phyloP scores from a whole-genome alignment of 2,329 filamentous ascomycete genomes.

The Phoma sp. region DNA sequence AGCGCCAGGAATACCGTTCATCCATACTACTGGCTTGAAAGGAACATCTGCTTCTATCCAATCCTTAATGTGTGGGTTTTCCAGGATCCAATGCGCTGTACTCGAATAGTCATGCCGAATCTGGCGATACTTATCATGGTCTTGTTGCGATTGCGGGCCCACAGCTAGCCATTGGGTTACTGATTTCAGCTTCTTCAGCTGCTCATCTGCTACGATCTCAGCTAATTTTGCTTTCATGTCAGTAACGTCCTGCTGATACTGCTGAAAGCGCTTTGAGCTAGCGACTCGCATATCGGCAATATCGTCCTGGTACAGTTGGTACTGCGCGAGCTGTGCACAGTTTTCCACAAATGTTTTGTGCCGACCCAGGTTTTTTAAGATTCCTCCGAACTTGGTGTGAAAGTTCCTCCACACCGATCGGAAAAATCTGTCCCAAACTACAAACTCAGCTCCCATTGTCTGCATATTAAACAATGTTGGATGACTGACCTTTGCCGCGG shows the following conservation, averaged over 20 bases:
- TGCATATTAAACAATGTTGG: too few species aligned
- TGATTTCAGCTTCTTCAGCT: constrained; percentile 19
- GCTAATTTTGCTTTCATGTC: constrained; percentile 17
- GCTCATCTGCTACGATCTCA: constrained; percentile 16
- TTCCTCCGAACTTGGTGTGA: constrained; percentile 36
- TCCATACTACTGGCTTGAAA: constrained; percentile 21
- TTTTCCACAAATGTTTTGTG: constrained; percentile 38
- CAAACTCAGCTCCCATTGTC: too few species aligned
- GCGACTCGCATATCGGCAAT: too few species aligned
- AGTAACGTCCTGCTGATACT: not conserved
- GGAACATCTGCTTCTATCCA: constrained; percentile 25
- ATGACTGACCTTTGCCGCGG: constrained; percentile 26
- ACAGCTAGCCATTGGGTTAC: constrained; percentile 33
- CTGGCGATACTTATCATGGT: not conserved
- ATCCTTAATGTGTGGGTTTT: constrained; percentile 26
- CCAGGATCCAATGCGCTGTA: constrained; percentile 31
- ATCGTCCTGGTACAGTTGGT: not conserved
- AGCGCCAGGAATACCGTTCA: constrained; percentile 35
- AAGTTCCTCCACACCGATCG: constrained; percentile 40
- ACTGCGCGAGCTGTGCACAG: constrained; percentile 29
- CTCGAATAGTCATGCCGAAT: constrained; percentile 18
- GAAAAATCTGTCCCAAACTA: constrained; percentile 33
- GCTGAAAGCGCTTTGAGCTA: too few species aligned
- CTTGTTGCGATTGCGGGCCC: constrained; percentile 12
- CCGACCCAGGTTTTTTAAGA: constrained; percentile 34